Evolutionary conservation across 352 stramenopile genomes (phyloP), one percentile per base, ranked within the genome.

Genomic region (Globisporangium recalcitrans): DNA sequence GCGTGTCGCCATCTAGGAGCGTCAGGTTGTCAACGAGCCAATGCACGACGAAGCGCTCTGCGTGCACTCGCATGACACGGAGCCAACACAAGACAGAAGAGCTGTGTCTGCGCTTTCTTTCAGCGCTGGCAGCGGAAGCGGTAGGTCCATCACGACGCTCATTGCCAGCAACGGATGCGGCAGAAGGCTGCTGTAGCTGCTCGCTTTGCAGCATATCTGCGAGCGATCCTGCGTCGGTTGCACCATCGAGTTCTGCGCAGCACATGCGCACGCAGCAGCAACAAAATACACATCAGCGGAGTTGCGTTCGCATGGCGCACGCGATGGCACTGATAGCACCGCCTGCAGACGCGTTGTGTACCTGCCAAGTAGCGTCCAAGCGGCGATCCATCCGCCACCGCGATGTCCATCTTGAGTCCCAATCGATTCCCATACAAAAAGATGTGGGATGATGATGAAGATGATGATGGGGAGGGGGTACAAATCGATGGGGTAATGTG

Each of bases 291-390:
- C 34, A 40, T 19, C 34, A 40, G 13, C 34, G 19, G 34, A 11
- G 11, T 10, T 6, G 13, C 10, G 19, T 40, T 40, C 34, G 34
- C 2, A 40, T 19, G 3, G 4, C 13, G n/a, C n/a, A n/a, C n/a
- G 13, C 6, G 34, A 40, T 40, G 34, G 34, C 13, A 19, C 1
- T 19, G 19, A 13, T 13, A 40, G 34, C 10, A 14, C 13, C 34
- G 4, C 13, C 34, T 40, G 34, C 13, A 40, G 34, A 40, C 5
- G 34, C 11, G 34, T 19, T 29, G 16, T 52, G 27, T 29, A 87
- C 80, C 71, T 11, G 80, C 71, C 27, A 90, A 62, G 47, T 90
- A 90, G 51, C 73, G 80, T 29, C 73, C 78, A n/a, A 90, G 69
- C 14, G 76, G 76, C 42, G 80, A 88, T 44, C 59, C 66, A 24